Evolutionary conservation across 2,329 filamentous ascomycete genomes (phyloP).

Genomic region (Colletotrichum shisoi): DNA sequence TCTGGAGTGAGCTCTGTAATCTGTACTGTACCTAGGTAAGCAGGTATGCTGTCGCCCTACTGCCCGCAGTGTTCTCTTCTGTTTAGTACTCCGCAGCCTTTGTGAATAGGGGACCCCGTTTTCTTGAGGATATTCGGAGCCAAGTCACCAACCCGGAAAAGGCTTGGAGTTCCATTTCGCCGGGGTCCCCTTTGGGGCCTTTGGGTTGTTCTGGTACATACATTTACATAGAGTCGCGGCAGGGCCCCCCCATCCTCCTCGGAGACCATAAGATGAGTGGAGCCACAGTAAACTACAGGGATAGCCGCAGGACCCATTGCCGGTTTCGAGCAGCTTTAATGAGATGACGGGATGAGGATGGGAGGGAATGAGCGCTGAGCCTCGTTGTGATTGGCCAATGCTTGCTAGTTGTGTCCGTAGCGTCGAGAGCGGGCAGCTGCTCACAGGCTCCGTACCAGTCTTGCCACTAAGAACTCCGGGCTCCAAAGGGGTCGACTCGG

Average conservation of each 20-base stretch:
- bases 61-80: neutral
- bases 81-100: neutral
- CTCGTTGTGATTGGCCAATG: neutral
- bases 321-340: conserved; percentile 34
- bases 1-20: no score
- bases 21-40: neutral
- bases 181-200: neutral
- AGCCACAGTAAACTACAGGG: conserved; percentile 22
- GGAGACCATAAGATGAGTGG: conserved; percentile 18
- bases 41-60: no score
- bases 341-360: conserved; percentile 21
- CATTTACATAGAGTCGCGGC: neutral
- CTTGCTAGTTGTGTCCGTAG: neutral
- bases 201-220: neutral
- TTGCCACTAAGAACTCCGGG: neutral
- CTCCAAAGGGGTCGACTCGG: neutral
- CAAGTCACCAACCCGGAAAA: conserved; percentile 4
- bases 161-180: neutral
- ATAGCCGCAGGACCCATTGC: conserved; percentile 10
- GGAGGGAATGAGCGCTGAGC: conserved; percentile 10
- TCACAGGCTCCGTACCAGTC: neutral
- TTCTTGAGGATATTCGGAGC: neutral
- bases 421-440: neutral
- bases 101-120: conserved; percentile 4
- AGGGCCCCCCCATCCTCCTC: conserved; percentile 16